Conservation (phyloP, 2,329 filamentous ascomycete species). For the Aureobasidium musti region DNA sequence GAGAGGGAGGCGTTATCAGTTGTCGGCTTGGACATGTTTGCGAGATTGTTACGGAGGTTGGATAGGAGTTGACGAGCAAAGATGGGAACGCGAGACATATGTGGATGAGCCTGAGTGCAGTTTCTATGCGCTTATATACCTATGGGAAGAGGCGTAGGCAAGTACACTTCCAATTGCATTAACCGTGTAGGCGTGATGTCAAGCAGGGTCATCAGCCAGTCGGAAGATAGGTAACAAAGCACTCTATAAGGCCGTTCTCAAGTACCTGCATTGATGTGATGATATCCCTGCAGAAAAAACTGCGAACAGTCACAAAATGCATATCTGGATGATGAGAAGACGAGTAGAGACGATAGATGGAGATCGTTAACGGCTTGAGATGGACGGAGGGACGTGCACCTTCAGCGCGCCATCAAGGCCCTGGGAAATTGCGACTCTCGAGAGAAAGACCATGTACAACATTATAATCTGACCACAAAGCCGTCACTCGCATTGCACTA, state of each 20-base stretch:
- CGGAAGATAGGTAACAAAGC: neutral
- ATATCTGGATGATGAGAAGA: neutral
- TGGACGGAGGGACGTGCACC: neutral
- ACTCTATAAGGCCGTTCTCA: neutral
- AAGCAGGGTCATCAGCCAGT: constrained; percentile 5
- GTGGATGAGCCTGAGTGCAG: neutral
- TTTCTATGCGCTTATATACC: neutral
- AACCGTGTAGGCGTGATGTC: constrained; percentile 17
- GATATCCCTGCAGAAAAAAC: neutral
- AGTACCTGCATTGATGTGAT: neutral
- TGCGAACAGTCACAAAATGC: neutral
- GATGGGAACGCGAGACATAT: constrained; percentile 6
- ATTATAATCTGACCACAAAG: neutral
- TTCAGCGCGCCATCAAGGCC: constrained; percentile 14
- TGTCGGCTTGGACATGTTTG: constrained; percentile 18
- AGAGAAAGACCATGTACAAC: constrained; percentile 8
- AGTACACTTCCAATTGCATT: neutral
- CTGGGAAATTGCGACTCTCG: constrained; percentile 24
- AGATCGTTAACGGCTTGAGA: constrained; percentile 7
- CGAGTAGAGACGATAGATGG: neutral
- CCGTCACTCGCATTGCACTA: neutral
- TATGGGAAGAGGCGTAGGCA: neutral
- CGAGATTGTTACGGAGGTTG: constrained; percentile 14
- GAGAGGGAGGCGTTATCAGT: constrained; percentile 29
- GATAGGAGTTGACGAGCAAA: constrained; percentile 19